phyloP scores from a whole-genome alignment of 306 rosid species.

The Prunus persica region DNA sequence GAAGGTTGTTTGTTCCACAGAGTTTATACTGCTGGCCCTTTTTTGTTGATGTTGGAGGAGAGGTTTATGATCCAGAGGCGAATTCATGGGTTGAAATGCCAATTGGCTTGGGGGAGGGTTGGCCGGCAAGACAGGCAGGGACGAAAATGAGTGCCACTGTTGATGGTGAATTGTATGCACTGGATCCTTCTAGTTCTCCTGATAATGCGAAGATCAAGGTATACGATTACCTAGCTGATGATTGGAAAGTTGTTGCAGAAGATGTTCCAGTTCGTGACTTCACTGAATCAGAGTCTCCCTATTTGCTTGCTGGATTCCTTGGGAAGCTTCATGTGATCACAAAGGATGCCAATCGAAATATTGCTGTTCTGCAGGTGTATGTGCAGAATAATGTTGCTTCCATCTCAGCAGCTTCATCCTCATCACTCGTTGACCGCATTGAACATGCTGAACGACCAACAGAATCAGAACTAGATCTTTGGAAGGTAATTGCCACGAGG shows the following conservation, averaged over 20 bases:
- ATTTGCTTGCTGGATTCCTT: conserved; percentile 81
- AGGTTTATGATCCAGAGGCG: conserved; percentile 81
- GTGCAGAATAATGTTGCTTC: conserved; percentile 30
- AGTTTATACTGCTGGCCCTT: conserved; percentile 92
- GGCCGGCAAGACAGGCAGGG: conserved; percentile 95
- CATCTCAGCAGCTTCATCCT: conserved; percentile 32
- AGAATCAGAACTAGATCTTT: conserved; percentile 50
- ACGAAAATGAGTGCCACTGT: conserved; percentile 81
- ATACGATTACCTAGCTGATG: conserved; percentile 76
- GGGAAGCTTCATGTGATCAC: conserved; percentile 90
- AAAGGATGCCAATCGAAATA: conserved; percentile 60
- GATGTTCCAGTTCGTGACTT: conserved; percentile 75
- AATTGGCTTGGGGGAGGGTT: conserved; percentile 88
- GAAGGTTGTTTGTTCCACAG: conserved; percentile 83
- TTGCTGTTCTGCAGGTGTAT: conserved; percentile 63
- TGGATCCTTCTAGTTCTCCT: conserved; percentile 75
- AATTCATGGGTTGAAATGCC: conserved; percentile 93
- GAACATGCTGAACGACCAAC: conserved; percentile 37
- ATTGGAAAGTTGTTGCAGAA: conserved; percentile 77
- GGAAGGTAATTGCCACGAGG: conserved; percentile 64
- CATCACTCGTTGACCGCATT: conserved; percentile 26
- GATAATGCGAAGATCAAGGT: conserved; percentile 82
- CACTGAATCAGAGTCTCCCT: conserved; percentile 83
- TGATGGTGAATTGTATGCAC: conserved; percentile 77
- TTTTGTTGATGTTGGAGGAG: conserved; percentile 94